Percentiles rank a stretch among this genome's conserved stretches.
phyloP scores from a whole-genome alignment of 1,284 basidiomycete species.

The Ganoderma sinense region DNA sequence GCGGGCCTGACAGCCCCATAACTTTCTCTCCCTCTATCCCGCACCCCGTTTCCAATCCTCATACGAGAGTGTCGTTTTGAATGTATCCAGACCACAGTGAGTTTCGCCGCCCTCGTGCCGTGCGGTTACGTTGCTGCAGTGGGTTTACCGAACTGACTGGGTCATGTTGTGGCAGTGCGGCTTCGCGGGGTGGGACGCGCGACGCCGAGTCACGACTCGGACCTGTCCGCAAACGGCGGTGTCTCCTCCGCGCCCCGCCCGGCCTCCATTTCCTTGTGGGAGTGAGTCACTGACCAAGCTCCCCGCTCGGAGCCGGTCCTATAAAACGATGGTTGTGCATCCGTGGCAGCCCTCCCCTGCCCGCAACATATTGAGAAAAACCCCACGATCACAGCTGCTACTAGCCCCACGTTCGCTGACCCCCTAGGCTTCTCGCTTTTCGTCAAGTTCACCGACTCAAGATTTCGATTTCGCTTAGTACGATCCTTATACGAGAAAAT shows the following conservation, averaged over 20 bases:
- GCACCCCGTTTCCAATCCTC: not conserved
- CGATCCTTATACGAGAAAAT: not conserved
- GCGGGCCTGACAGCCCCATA: not conserved
- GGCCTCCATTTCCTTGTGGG: slow-evolving; percentile 1
- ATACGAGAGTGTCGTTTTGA: not conserved
- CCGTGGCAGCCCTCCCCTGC: not conserved
- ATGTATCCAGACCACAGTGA: not conserved
- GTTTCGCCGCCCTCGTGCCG: not conserved
- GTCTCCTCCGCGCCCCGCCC: not conserved
- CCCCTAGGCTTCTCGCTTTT: not conserved
- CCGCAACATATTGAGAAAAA: not conserved
- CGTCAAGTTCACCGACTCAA: not conserved
- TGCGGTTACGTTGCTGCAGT: not conserved
- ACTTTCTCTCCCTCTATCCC: not conserved
- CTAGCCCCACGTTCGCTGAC: not conserved
- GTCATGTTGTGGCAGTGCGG: not conserved
- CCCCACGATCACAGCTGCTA: not conserved
- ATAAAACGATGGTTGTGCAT: not conserved
- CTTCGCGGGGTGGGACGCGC: not conserved
- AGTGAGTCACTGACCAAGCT: not conserved
- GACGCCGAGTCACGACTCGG: not conserved
- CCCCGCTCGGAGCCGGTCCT: not conserved
- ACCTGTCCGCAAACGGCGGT: not conserved
- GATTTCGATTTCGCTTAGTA: not conserved
- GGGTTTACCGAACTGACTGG: not conserved